These are phyloP conservation scores for Drechslerella dactyloides DNA, from an alignment of 2,329 filamentous ascomycete genomes.

Conservation along the genomic window DNA sequence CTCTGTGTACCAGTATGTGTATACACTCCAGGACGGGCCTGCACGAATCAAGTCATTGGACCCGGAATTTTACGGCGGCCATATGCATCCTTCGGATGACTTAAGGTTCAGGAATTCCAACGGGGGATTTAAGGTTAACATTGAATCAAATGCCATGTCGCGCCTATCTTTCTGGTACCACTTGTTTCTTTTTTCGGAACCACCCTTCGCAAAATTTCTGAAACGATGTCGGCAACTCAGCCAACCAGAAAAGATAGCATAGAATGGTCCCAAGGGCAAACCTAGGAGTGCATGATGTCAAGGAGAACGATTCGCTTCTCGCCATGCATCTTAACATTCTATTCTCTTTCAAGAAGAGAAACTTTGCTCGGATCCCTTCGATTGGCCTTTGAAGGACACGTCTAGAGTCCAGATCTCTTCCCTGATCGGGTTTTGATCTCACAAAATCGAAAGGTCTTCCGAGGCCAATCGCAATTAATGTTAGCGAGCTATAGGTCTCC, in stretches of 20 bases:
- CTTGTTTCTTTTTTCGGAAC: conserved; percentile 18
- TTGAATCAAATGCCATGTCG: conserved; percentile 30
- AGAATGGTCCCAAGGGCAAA: conserved; percentile 15
- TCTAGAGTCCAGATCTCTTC: not conserved
- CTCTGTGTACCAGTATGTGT: not conserved
- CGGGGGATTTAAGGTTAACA: conserved; percentile 33
- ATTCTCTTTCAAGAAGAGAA: conserved; percentile 18
- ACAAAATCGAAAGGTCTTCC: too few relatives aligned
- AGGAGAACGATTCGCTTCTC: conserved; percentile 13
- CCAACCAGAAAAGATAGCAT: conserved; percentile 14
- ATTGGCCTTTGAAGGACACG: conserved; percentile 11
- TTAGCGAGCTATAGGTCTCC: too few relatives aligned
- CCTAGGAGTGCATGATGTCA: conserved; percentile 3
- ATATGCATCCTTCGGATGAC: conserved; percentile 16
- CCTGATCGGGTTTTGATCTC: too few relatives aligned
- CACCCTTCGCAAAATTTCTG: not conserved
- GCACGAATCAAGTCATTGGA: not conserved
- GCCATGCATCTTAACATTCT: conserved; percentile 24
- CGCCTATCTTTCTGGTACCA: conserved; percentile 33
- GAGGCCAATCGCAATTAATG: too few relatives aligned
- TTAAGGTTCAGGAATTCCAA: conserved; percentile 39
- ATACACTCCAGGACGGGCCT: not conserved
- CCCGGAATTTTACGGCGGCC: not conserved
- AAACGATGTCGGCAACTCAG: conserved; percentile 7
- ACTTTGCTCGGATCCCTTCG: conserved; percentile 5